Evolutionary conservation across 208 protist genomes (phyloP).

Genomic region (Acanthamoeba royreba): DNA sequence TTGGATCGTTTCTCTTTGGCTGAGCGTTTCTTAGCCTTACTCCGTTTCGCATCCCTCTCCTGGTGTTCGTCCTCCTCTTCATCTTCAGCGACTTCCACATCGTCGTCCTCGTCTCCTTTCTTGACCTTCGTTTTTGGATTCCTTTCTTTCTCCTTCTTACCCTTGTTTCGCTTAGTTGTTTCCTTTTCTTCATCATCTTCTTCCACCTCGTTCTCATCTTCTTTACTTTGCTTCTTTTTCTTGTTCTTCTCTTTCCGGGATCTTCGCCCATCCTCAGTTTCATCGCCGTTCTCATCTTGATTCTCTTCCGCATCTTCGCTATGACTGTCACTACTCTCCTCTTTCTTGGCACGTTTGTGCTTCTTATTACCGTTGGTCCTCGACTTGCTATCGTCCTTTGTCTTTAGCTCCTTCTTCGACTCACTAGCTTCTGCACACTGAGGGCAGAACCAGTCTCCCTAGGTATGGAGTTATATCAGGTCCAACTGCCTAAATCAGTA

Average conservation of each 20-base stretch:
- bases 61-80: background rate
- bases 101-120: background rate
- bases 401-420: no score
- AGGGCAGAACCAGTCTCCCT: constrained; percentile 35
- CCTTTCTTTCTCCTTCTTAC: background rate
- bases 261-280: no score
- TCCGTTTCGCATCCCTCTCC: background rate
- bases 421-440: background rate
- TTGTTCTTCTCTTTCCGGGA: background rate
- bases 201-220: background rate
- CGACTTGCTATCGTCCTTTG: background rate
- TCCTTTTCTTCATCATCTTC: background rate
- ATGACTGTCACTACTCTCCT: no score
- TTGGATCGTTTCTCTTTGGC: background rate
- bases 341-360: background rate
- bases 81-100: background rate
- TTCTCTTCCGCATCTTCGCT: background rate
- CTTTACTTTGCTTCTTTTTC: background rate
- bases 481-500: no score
- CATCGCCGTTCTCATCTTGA: background rate
- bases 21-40: background rate
- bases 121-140: background rate
- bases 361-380: background rate
- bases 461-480: background rate
- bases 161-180: background rate